Percentiles rank a stretch among this genome's conserved stretches.
phyloP scores from a whole-genome alignment of 345 rosid genomes.

The Eucalyptus sp. region DNA sequence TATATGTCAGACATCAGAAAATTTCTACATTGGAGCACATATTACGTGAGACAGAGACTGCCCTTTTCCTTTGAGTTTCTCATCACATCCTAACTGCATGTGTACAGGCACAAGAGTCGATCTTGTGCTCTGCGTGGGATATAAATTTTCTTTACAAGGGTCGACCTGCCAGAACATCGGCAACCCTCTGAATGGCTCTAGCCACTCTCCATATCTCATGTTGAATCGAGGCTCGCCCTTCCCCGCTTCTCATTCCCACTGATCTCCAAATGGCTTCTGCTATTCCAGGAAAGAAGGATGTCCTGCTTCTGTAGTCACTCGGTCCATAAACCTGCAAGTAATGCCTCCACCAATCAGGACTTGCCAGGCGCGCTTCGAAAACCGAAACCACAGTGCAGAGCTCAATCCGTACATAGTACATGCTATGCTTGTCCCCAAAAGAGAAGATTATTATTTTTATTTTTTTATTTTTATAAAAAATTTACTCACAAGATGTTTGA shows the following conservation, averaged over 20 bases:
- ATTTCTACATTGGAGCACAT: neutral
- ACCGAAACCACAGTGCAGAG: neutral
- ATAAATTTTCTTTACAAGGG: neutral
- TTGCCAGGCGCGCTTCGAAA: neutral
- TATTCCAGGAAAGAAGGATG: slow-evolving; percentile 70
- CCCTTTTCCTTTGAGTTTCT: neutral
- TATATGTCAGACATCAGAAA: neutral
- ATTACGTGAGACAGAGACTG: neutral
- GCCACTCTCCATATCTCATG: slow-evolving; percentile 92
- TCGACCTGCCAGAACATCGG: slow-evolving; percentile 59
- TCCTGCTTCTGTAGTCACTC: slow-evolving; percentile 37
- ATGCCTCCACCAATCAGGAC: neutral
- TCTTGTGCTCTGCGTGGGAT: neutral
- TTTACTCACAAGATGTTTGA: slow-evolving; percentile 83
- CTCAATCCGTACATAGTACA: neutral
- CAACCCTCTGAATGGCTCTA: slow-evolving; percentile 79
- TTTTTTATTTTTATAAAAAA: no score
- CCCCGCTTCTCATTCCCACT: neutral
- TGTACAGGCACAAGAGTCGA: neutral
- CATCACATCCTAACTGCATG: neutral
- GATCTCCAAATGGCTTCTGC: slow-evolving; percentile 48
- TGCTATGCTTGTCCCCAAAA: neutral
- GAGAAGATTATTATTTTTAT: neutral
- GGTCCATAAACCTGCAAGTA: slow-evolving; percentile 72
- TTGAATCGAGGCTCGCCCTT: slow-evolving; percentile 21